phyloP scores from a whole-genome alignment of 192 early-diverging fungal genomes.

The Radiomyces spectabilis region DNA sequence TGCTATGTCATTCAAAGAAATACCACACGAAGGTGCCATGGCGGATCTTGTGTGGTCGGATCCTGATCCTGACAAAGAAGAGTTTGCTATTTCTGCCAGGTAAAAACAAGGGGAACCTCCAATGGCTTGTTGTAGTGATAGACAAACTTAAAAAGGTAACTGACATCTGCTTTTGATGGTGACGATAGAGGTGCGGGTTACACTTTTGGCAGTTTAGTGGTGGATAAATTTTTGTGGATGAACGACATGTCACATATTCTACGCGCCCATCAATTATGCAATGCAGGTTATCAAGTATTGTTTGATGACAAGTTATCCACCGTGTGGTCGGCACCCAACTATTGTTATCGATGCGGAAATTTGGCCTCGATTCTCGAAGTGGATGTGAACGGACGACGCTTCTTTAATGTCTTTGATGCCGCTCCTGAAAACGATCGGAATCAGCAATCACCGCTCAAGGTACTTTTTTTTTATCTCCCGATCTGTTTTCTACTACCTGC shows the following conservation, averaged over 20 bases:
- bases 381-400: slow-evolving; percentile 61
- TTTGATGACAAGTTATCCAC: slow-evolving; percentile 82
- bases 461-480: no score
- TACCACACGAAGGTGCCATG: slow-evolving; percentile 94
- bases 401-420: slow-evolving; percentile 86
- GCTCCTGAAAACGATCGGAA: slow-evolving; percentile 71
- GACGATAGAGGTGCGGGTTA: slow-evolving; percentile 75
- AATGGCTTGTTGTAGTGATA: not conserved
- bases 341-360: slow-evolving; percentile 86
- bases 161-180: slow-evolving; percentile 1
- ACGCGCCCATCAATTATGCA: slow-evolving; percentile 83
- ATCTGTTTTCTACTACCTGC: no score
- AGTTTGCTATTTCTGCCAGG: slow-evolving; percentile 77
- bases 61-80: slow-evolving; percentile 66
- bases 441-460: not conserved
- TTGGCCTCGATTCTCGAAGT: slow-evolving; percentile 79
- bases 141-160: no score
- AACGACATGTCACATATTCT: slow-evolving; percentile 78
- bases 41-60: slow-evolving; percentile 92
- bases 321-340: slow-evolving; percentile 83
- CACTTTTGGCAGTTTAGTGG: slow-evolving; percentile 75
- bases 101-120: slow-evolving; percentile 4
- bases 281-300: slow-evolving; percentile 77
- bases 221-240: slow-evolving; percentile 67
- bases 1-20: slow-evolving; percentile 63